Evolutionary conservation across 495 filamentous ascomycete species (phyloP).

Genomic region (Penicillium arizonense): DNA sequence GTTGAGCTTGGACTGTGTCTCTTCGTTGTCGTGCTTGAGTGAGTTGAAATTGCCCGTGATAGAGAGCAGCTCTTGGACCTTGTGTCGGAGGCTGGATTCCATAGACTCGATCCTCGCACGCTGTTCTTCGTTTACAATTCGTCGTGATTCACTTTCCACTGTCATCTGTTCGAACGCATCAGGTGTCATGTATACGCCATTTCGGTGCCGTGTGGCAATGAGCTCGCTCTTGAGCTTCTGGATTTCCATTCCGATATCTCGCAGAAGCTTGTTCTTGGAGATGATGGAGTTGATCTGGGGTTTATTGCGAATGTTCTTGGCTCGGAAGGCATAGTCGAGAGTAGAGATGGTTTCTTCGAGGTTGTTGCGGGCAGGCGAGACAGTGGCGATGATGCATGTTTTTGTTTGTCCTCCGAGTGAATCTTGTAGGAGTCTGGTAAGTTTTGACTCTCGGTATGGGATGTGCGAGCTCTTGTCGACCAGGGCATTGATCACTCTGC

Average conservation of each 20-base stretch:
- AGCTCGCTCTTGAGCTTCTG: constrained; percentile 91
- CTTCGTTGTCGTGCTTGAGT: constrained; percentile 83
- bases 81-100: constrained; percentile 84
- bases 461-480: constrained; percentile 91
- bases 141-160: constrained; percentile 85
- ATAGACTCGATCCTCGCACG: constrained; percentile 88
- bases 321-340: constrained; percentile 93
- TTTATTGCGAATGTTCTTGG: constrained; percentile 98
- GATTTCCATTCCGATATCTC: constrained; percentile 90
- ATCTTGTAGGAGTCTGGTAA: constrained; percentile 92
- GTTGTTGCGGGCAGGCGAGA: constrained; percentile 91
- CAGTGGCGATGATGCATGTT: constrained; percentile 96
- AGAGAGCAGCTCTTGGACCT: constrained; percentile 84
- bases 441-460: constrained; percentile 93
- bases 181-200: constrained; percentile 88
- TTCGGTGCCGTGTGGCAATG: constrained; percentile 87
- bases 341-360: constrained; percentile 98
- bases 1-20: constrained; percentile 65
- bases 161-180: constrained; percentile 85
- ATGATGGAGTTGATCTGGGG: constrained; percentile 90
- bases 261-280: constrained; percentile 86
- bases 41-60: constrained; percentile 81
- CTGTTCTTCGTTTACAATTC: constrained; percentile 90
- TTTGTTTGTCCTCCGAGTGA: constrained; percentile 94
- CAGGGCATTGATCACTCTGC: constrained; percentile 94